A percentile compares a stretch with the other conserved stretches of the same genome.
Conservation (phyloP, 2,329 filamentous ascomycete genomes). For the Paraphoma sp. region DNA sequence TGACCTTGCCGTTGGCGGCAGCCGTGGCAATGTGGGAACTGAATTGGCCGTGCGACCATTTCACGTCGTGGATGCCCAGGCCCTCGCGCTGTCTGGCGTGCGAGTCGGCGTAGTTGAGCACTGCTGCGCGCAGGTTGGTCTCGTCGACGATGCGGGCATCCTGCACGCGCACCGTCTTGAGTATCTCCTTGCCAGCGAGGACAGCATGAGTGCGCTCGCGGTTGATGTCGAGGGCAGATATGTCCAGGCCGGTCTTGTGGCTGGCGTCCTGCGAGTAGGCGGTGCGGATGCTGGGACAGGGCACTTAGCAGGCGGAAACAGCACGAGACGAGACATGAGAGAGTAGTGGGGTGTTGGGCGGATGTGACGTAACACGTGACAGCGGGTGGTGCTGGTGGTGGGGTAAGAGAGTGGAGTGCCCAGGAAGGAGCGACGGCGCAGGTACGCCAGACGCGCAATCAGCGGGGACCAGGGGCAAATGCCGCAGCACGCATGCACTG, state of each 20-base stretch:
- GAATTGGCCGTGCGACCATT: conserved; percentile 70
- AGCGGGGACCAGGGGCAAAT: not conserved
- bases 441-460: no score
- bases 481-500: not conserved
- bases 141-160: conserved; percentile 66
- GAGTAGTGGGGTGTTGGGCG: conserved; percentile 1
- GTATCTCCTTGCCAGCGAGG: conserved; percentile 69
- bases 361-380: conserved; percentile 1
- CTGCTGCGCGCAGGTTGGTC: conserved; percentile 67
- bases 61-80: conserved; percentile 69
- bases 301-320: conserved; percentile 13
- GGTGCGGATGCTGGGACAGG: conserved; percentile 47
- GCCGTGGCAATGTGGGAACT: conserved; percentile 68
- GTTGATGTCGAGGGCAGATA: conserved; percentile 69
- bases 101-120: conserved; percentile 63
- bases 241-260: conserved; percentile 70
- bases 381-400: not conserved
- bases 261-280: conserved; percentile 62
- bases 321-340: not conserved
- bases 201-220: conserved; percentile 68
- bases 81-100: conserved; percentile 62
- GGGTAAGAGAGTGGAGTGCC: no score
- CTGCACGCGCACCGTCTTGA: conserved; percentile 68
- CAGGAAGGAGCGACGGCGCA: not conserved
- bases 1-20: conserved; percentile 69